Evolutionary conservation across 2,329 filamentous ascomycete species (phyloP).

Genomic region (Lasiodiplodia sp.): DNA sequence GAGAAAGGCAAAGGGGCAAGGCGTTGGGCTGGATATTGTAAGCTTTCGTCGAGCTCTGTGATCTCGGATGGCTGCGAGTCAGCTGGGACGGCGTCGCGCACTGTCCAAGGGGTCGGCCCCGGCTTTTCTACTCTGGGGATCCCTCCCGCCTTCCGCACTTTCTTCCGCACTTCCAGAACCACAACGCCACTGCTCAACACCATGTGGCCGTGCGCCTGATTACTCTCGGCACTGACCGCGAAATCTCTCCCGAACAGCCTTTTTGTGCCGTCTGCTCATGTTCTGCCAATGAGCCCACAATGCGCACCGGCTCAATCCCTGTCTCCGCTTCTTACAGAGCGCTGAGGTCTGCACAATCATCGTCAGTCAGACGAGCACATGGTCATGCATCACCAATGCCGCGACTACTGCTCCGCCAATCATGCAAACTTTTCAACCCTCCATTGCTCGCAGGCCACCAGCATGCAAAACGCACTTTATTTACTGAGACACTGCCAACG

Average conservation of each 20-base stretch:
- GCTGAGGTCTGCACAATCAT: background rate
- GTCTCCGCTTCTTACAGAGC: background rate
- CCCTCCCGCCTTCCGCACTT: constrained; percentile 4
- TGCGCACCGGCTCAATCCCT: background rate
- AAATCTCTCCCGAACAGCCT: background rate
- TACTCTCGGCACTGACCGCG: too few species aligned
- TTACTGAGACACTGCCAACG: constrained; percentile 46
- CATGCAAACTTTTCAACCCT: background rate
- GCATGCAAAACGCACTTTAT: constrained; percentile 30
- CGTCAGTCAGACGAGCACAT: background rate
- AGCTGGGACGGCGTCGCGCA: constrained; percentile 18
- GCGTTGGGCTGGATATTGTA: constrained; percentile 7
- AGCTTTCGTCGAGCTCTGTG: constrained; percentile 26
- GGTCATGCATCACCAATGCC: background rate
- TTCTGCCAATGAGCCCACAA: constrained; percentile 4
- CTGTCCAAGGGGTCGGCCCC: constrained; percentile 24
- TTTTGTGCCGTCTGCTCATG: background rate
- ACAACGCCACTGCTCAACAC: constrained; percentile 7
- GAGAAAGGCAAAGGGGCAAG: background rate
- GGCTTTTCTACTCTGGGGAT: constrained; percentile 7
- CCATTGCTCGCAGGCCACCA: background rate
- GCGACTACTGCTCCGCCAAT: background rate
- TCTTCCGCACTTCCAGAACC: background rate
- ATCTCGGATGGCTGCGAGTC: constrained; percentile 16
- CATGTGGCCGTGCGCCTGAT: background rate